phyloP scores from a whole-genome alignment of 192 early-diverging fungal genomes.

The Coemansia sp. region DNA sequence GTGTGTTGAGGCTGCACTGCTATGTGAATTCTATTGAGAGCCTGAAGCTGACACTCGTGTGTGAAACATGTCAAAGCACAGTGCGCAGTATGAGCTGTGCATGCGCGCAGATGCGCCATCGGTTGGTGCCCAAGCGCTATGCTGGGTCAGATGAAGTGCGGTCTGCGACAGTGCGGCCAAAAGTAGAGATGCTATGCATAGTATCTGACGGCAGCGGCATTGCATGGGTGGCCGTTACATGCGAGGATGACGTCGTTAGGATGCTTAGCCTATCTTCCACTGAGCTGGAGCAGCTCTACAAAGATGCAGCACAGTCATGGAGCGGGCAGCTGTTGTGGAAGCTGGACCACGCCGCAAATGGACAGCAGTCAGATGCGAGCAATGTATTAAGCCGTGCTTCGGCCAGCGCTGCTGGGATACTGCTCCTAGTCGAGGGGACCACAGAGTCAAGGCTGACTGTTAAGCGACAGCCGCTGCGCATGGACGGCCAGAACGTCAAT shows the following conservation, averaged over 20 bases:
- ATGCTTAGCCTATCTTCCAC: constrained; percentile 6
- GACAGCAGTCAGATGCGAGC: not conserved
- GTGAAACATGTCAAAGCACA: constrained; percentile 16
- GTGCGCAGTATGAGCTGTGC: constrained; percentile 26
- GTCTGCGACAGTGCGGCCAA: not conserved
- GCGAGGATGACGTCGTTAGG: not conserved
- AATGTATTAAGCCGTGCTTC: constrained; percentile 7
- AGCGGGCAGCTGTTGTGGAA: constrained; percentile 39
- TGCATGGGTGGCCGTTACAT: constrained; percentile 8
- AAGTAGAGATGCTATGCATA: constrained; percentile 17
- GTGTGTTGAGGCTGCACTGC: constrained; percentile 11
- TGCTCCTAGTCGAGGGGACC: constrained; percentile 16
- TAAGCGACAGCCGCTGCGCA: constrained; percentile 29
- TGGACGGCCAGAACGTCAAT: constrained; percentile 16
- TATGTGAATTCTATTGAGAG: constrained; percentile 12
- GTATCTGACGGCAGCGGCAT: constrained; percentile 43
- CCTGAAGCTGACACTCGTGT: constrained; percentile 9
- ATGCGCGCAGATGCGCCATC: constrained; percentile 21
- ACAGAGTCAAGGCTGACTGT: not conserved
- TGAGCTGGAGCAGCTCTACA: constrained; percentile 13
- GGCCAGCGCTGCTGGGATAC: not conserved
- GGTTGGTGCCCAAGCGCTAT: not conserved
- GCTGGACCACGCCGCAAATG: not conserved
- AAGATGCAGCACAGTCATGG: constrained; percentile 23
- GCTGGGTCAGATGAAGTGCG: not conserved